phyloP scores from a whole-genome alignment of 306 rosid species.

The Hippophae rhamnoides region DNA sequence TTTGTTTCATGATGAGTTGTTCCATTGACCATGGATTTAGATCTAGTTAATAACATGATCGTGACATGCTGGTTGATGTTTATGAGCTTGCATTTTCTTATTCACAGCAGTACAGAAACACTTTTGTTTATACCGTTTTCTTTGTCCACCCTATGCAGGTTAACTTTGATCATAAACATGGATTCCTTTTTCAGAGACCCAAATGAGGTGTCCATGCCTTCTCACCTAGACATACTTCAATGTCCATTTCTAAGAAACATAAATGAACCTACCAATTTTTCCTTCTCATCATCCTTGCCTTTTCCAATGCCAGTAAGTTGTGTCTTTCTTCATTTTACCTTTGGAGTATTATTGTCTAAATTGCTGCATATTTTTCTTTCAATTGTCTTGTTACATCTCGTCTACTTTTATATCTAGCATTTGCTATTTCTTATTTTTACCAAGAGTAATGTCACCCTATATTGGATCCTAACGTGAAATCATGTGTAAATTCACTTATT shows the following conservation, averaged over 20 bases:
- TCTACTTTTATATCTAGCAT: too few relatives aligned
- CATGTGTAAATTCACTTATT: too few relatives aligned
- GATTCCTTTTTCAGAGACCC: constrained; percentile 47
- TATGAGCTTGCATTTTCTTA: too few relatives aligned
- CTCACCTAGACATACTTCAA: constrained; percentile 10
- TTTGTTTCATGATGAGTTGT: too few relatives aligned
- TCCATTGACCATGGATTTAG: too few relatives aligned
- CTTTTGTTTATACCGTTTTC: too few relatives aligned
- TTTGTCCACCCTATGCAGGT: background rate
- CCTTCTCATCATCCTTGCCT: constrained; percentile 71
- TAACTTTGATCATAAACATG: constrained; percentile 32
- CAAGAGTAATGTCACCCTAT: too few relatives aligned
- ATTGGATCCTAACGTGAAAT: too few relatives aligned
- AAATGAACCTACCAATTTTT: constrained; percentile 87
- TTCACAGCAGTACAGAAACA: too few relatives aligned
- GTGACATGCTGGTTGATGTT: too few relatives aligned
- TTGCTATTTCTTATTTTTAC: too few relatives aligned
- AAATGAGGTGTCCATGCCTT: constrained; percentile 79
- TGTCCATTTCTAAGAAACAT: constrained; percentile 33
- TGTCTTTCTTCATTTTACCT: background rate
- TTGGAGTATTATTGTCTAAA: constrained; percentile 6
- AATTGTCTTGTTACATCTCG: background rate
- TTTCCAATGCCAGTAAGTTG: constrained; percentile 68
- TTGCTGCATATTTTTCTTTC: background rate
- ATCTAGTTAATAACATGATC: too few relatives aligned